These are phyloP conservation scores for Claviceps fusiformis DNA, from an alignment of 2,329 filamentous ascomycete genomes.

Conservation along the genomic window DNA sequence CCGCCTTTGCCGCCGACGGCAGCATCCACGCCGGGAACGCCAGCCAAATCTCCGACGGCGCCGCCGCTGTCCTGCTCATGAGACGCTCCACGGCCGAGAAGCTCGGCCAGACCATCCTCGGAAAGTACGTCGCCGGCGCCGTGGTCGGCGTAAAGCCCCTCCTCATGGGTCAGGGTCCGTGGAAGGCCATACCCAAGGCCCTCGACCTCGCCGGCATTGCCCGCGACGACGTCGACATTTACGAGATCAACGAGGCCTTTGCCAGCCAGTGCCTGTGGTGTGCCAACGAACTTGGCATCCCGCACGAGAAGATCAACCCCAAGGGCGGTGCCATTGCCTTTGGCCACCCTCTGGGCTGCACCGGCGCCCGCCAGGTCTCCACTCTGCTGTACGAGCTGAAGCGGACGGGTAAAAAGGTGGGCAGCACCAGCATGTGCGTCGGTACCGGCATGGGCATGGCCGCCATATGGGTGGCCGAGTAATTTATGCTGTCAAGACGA, in stretches of 20 bases:
- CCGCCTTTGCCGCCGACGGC: conserved; percentile 83
- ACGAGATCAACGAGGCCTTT: conserved; percentile 98
- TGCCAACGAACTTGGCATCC: conserved; percentile 72
- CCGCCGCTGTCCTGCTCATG: conserved; percentile 91
- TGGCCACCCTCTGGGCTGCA: conserved; percentile 88
- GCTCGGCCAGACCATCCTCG: conserved; percentile 77
- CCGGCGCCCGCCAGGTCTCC: conserved; percentile 83
- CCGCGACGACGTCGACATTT: conserved; percentile 90
- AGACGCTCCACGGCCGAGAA: conserved; percentile 79
- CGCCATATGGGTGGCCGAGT: conserved; percentile 90
- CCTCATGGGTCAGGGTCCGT: conserved; percentile 92
- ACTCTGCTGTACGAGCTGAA: conserved; percentile 83
- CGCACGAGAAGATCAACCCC: conserved; percentile 82
- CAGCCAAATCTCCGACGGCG: conserved; percentile 88
- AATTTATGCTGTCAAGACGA: conserved; percentile 16
- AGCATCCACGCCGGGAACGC: conserved; percentile 95
- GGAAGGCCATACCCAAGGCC: conserved; percentile 88
- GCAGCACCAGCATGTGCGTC: conserved; percentile 90
- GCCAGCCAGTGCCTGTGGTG: conserved; percentile 92
- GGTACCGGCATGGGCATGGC: conserved; percentile 98
- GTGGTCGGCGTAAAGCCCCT: conserved; percentile 83
- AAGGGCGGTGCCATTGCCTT: conserved; percentile 96
- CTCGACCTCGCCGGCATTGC: conserved; percentile 75
- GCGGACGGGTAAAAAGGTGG: conserved; percentile 71
- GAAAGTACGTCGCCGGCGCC: conserved; percentile 79